Evolutionary conservation across 371 early-diverging fungal genomes (phyloP), one percentile per base, ranked within the genome.

Genomic region (Blakeslea trispora): DNA sequence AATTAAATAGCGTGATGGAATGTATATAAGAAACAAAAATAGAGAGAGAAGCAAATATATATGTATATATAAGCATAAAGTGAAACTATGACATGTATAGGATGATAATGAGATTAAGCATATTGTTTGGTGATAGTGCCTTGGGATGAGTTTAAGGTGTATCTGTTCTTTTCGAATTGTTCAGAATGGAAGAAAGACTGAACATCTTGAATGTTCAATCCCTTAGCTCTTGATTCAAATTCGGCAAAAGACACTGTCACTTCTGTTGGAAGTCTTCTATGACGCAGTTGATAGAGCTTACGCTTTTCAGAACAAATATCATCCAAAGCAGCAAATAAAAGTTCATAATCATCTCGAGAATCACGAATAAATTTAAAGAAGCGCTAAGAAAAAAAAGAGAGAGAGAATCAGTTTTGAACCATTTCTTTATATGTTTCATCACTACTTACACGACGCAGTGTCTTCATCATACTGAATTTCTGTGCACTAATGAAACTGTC

Each of bases 401-500:
- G 44, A 23, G 45, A 37, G 46, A 8, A 61, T 40, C 2, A 39
- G 28, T 14, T 35, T 19, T n/a, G n/a, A n/a, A 23, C 41, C 15
- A 5, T 4, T 23, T 31, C 21, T 43, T 14, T n/a, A 21, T 34
- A 23, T 41, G 13, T 22, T 43, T 21, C 5, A 8, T 46, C 7
- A 23, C 7, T 1, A 51, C 55, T 71, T 74, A 81, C 83, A 66
- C 81, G 70, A 54, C 90, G 86, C 63, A 98, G 74, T 17, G 77
- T 68, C 54, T 87, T 87, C 84, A 90, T 91, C 58, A 99, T 94
- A 18, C 97, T 93, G 71, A 85, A 86, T 77, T 99, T 99, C 66
- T 99, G 99, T 28, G 99, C 94, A 19, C 84, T 81, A 58, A 99
- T 92, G 78, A 99, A 99, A 51, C 91, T 91, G 56, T 94, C 91